These are phyloP conservation scores for Diplodia corticola DNA, from an alignment of 2,329 filamentous ascomycete genomes.

Conservation along the genomic window DNA sequence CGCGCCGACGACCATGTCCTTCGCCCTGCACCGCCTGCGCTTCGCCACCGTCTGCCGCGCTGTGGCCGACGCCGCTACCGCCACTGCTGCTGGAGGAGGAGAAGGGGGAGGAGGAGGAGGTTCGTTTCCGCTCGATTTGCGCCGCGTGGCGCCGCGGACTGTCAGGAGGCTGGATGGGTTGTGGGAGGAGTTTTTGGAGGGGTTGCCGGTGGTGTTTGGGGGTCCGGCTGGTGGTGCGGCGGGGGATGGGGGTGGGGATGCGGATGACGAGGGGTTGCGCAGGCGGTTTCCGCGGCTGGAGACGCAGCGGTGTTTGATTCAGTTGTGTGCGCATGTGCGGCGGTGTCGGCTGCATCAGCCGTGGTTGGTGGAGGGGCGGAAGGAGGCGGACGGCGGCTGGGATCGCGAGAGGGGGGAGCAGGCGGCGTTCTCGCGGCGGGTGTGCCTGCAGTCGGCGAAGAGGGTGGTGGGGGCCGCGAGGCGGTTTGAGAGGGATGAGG, in stretches of 20 bases:
- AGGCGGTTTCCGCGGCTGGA: background rate
- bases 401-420: background rate
- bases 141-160: background rate
- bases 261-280: too few relatives aligned
- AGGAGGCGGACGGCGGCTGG: too few relatives aligned
- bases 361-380: background rate
- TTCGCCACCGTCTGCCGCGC: slow-evolving; percentile 36
- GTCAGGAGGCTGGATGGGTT: background rate
- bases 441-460: background rate
- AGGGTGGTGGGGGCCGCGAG: background rate
- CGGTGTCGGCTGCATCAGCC: background rate
- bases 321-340: background rate
- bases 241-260: background rate
- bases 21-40: slow-evolving; percentile 35
- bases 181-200: background rate
- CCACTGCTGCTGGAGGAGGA: too few relatives aligned
- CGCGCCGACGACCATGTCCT: slow-evolving; percentile 43
- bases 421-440: background rate
- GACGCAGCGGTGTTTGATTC: background rate
- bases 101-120: too few relatives aligned
- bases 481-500: background rate
- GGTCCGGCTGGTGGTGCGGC: too few relatives aligned
- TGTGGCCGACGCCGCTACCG: slow-evolving; percentile 38
- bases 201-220: background rate
- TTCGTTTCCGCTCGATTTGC: slow-evolving; percentile 25